Evolutionary conservation across 2,329 filamentous ascomycete species (phyloP), one percentile per base, ranked within the genome.

Genomic region (Volutella citrinella): DNA sequence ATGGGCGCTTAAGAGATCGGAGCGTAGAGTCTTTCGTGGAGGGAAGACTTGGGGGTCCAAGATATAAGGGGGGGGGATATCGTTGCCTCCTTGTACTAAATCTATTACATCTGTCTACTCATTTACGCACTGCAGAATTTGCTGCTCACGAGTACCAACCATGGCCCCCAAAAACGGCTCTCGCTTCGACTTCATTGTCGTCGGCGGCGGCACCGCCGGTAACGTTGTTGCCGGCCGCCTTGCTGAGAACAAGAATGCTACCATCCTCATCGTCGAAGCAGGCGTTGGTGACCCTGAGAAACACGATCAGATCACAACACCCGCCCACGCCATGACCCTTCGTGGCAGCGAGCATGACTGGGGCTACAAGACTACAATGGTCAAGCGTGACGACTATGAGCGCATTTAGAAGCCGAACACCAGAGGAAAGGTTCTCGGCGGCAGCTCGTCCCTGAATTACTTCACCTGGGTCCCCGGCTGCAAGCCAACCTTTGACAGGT

Each of bases 341-440:
- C 69, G 76, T 12, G 68, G 65, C 22, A 73, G 70, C 50, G 57
- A 76, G 47, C 68, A 78, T 42, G 76, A 81, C 54, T 80, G 74
- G 74, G 62, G 61, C 0, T 82, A 78, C 58, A 80, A 81, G 60
- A 75, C 74, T 3, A 79, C 74, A 19, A 70, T 82, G 59, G 69
- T 81, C 51, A 68, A 78, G 34, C 68, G 75, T 3, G 61, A 66
- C 10, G 75, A 81, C 46, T 81, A 80, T 49, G 70, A 72, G 31
- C 72, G 78, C 10, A 62, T 80, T 22, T 76, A 82, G 52, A 80
- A 80, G 61, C 76, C 76, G 27, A 80, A 81, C 51, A 79, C 76
- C 9, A 68, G 77, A 24, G 73, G 78, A 9, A 78, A 77, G 56
- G 66, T 65, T 3, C 71, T 82, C 0, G 78, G 78, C 21, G 78